These are phyloP conservation scores for Lizonia empirigonia DNA, from an alignment of 2,329 filamentous ascomycete species.

Conservation along the genomic window DNA sequence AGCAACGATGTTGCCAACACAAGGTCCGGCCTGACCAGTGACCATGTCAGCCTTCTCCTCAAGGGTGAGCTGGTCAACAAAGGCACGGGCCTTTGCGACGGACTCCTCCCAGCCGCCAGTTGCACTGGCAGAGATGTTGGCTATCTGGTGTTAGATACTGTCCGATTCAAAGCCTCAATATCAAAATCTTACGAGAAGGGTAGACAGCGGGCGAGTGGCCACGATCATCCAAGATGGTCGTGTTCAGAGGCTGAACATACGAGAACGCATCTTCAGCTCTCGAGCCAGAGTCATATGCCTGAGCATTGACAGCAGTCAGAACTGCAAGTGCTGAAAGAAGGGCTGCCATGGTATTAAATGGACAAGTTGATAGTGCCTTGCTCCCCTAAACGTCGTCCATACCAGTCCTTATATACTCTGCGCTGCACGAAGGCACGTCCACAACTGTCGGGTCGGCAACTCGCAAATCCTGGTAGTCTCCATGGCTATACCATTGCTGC, in stretches of 20 bases:
- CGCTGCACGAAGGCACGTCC: conserved; percentile 5
- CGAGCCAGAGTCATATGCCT: conserved; percentile 26
- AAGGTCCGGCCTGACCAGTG: conserved; percentile 54
- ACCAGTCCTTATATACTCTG: conserved; percentile 28
- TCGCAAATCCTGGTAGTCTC: conserved; percentile 1
- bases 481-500: conserved; percentile 2
- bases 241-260: conserved; percentile 40
- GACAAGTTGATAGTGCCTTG: conserved; percentile 23
- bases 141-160: conserved; percentile 50
- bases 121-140: conserved; percentile 37
- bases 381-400: conserved; percentile 3
- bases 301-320: conserved; percentile 31
- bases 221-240: conserved; percentile 37
- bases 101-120: conserved; percentile 42
- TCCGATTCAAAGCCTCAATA: neutral
- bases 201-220: conserved; percentile 37
- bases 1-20: conserved; percentile 58
- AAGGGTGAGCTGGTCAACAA: conserved; percentile 37
- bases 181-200: conserved; percentile 34
- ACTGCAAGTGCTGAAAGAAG: conserved; percentile 33
- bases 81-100: conserved; percentile 40
- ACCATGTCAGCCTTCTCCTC: conserved; percentile 46
- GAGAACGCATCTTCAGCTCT: conserved; percentile 32
- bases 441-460: conserved; percentile 10
- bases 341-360: conserved; percentile 33